Evolutionary conservation across 73 alveolate species (phyloP), one percentile per base, ranked within the genome.

Genomic region (Tetrahymena thermophila): DNA sequence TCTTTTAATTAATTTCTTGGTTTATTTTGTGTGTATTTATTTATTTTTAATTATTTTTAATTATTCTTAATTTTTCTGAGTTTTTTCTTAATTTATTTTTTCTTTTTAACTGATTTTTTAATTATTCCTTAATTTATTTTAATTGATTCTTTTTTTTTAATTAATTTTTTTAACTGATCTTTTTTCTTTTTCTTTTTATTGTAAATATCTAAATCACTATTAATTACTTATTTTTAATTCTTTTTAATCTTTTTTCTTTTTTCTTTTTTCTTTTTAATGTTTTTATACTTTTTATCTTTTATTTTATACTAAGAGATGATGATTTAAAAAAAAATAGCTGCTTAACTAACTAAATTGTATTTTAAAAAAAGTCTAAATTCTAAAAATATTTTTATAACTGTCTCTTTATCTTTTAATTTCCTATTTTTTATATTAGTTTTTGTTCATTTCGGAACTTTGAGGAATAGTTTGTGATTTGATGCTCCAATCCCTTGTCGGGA

Each of bases 401-500:
- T 28, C 40, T 71, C 89, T 71, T 2, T n/a, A n/a, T 71, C 89
- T 71, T 71, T 31, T 25, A 71, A 50, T 50, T 50, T 15, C 89
- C 89, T 71, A 71, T 23, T 71, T 71, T 71, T 28, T 71, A 71
- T 28, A 28, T 23, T 71, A 71, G 89, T 71, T 71, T 71, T 71
- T 71, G 37, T 71, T 71, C 89, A 71, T 71, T 71, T 71, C 89
- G 89, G 89, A 71, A 71, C 89, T 71, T 23, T 71, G 40, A 71
- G 89, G 89, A 71, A 71, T 71, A 71, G 89, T 71, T 71, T 71
- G 89, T 71, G 89, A 71, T 71, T 71, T 71, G 89, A 71, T 71
- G 89, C 89, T 71, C 89, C 89, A 71, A 71, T 71, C 89, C 89
- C 43, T 71, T 71, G 37, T 71, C 89, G 89, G 89, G 89, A 71